Base-by-base conservation (phyloP, 202 grass and related monocot species). In the Brachypodium distachyon region DNA sequence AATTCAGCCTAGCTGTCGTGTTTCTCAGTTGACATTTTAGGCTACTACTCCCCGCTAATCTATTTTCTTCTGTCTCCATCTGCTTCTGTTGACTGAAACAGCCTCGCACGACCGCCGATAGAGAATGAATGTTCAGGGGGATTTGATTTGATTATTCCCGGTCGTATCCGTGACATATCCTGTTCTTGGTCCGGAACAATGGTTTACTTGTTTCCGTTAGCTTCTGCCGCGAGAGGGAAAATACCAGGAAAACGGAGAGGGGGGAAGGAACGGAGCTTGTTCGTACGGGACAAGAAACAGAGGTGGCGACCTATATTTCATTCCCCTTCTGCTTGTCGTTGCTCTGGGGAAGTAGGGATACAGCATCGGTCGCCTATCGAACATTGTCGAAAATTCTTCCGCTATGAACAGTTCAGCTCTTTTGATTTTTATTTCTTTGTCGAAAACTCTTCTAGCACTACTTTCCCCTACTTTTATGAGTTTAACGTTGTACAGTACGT, bases 1-100 rank as follows among this genome's bases (percentile, higher is more conserved):
- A 26, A 7, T 19, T 49, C 61, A 12, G 40, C 72, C 32, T 22
- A 70, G 18, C 72, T 77, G 73, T 61, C 64, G 41, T 84, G 81
- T 70, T 62, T 51, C 51, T 52, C 55, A 3, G 8, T 16, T 3
- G 33, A 72, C 33, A 19, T 49, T 58, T 17, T 3, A 3, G 52
- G 5, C 13, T 22, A 33, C 10, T 50, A 19, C 2, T 37, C n/a
- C n/a, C n/a, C n/a, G n/a, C n/a, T n/a, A n/a, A n/a, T n/a, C n/a
- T n/a, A n/a, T n/a, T n/a, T 9, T 5, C 38, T 9, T 67, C 10
- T 52, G 27, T 46, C 14, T 11, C 0, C 6, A 63, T 44, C 39
- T 9, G 38, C 61, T 4, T 58, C 5, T 31, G 44, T 36, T 4
- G 6, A 47, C n/a, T 17, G 63, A 32, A 21, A 37, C 13, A 38